Evolutionary conservation across 192 early-diverging fungal species (phyloP), one percentile per base, ranked within the genome.

Genomic region (Coemansia sp.): DNA sequence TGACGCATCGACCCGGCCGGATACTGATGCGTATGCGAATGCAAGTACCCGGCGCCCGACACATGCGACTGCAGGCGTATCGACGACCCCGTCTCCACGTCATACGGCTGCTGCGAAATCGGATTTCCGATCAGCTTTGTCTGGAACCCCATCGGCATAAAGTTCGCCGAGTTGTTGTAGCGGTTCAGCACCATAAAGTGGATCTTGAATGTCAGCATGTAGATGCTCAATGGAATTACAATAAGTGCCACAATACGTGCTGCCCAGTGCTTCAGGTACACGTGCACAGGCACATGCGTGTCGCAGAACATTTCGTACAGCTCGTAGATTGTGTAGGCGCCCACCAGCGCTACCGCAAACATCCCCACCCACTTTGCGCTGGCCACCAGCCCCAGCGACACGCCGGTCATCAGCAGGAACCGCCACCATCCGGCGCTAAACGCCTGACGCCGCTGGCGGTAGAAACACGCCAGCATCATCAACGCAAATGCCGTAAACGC

Each of bases 311-410:
- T 67, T 57, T 71, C 78, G 50, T 52, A 68, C 19, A 81, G 72
- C 65, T 81, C 72, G 26, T 19, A 57, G 24, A 74, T 51, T 7
- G 75, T 82, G 61, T 73, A 76, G 14, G 65, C 10, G 8, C 74
- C 73, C 29, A 82, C 71, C 10, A 96, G 74, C 1, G 94, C 93
- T 4, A 94, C 88, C 26, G 88, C 88, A 83, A 99, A 97, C 23
- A 99, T 66, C 1, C 97, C 97, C 26, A 99, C 92, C 97, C 95
- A 99, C 78, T 99, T 99, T 26, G 94, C 82, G 84, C 90, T 92
- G 38, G 84, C 60, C 11, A 93, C 93, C 54, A 87, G 75, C 19
- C 97, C 97, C 23, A 99, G 83, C n/a, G 93, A 87, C 5, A 93
- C 52, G 52, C 97, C 97, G 1, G 94, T 92, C 56, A 90, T 70